Percentiles rank a stretch among this genome's conserved stretches.
phyloP scores from a whole-genome alignment of 768 basidiomycete genomes.

The Lentinula sp. region DNA sequence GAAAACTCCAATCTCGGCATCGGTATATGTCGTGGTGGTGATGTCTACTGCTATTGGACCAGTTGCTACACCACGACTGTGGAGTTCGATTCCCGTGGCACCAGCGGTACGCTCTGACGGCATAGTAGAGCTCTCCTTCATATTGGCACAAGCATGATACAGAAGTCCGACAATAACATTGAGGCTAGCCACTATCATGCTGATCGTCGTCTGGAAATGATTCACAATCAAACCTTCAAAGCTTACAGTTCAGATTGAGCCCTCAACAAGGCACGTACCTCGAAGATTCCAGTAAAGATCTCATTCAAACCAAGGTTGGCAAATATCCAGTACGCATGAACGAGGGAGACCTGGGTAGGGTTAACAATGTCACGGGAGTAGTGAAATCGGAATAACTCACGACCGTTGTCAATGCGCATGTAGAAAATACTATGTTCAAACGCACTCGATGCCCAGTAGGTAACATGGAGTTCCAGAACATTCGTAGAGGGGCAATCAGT shows the following conservation, averaged over 20 bases:
- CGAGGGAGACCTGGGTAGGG: not conserved
- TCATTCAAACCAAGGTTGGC: conserved; percentile 3
- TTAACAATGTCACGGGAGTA: not conserved
- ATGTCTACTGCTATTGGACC: conserved; percentile 3
- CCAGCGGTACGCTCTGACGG: not conserved
- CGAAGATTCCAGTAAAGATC: conserved; percentile 2
- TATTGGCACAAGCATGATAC: not conserved
- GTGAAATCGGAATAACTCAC: not conserved
- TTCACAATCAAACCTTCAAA: not conserved
- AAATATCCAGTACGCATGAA: conserved; percentile 2
- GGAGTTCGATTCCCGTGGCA: not conserved
- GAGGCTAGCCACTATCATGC: conserved; percentile 3
- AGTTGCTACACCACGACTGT: not conserved
- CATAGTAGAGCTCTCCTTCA: not conserved
- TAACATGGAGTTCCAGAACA: conserved; percentile 1
- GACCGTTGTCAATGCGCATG: not conserved
- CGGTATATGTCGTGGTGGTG: not conserved
- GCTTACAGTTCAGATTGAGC: no score
- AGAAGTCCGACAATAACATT: conserved; percentile 1
- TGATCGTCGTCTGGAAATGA: not conserved
- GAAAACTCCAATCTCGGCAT: not conserved
- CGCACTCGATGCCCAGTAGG: not conserved
- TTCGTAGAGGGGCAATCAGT: not conserved
- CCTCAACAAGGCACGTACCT: not conserved
- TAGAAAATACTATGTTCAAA: conserved; percentile 2